Evolutionary conservation across 805 yeast genomes (phyloP), one percentile per base, ranked within the genome.

Genomic region (Allodekkera sacchari): DNA sequence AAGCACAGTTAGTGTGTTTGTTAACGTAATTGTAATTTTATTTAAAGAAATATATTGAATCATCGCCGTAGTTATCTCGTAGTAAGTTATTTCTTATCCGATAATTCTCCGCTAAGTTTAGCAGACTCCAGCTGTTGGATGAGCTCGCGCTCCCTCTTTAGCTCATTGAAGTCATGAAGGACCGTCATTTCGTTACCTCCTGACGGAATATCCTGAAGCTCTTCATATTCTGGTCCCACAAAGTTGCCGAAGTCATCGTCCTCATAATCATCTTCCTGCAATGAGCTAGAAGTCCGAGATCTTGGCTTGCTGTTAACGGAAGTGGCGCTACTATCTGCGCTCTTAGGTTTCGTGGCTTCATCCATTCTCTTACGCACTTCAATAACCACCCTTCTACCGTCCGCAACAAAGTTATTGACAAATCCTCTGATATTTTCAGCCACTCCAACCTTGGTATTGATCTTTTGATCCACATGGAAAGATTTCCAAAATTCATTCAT

Each of bases 281-380:
- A 33, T 11, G 53, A 47, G 21, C 41, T 36, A 19, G 43, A 19
- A 2, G 52, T 42, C 23, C 41, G 42, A 6, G 52, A 34, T 31
- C 52, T 35, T 14, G 12, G 14, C 12, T 20, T 18, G 8, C 17
- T 18, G 4, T 9, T 13, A 11, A 31, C 22, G 7, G 16, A 18
- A 5, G 28, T 25, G 7, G 35, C 27, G 17, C 25, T 29, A 15
- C 21, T 22, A 21, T 10, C 22, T 29, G 13, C 16, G 20, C 22
- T 10, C 9, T 19, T 23, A 9, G 27, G 41, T 12, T 57, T 48
- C 3, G 81, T 71, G 7, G 71, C 76, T 11, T 79, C 74, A 52
- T 87, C 95, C 70, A 85, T 87, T 41, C 95, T 77, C 43, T 81
- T 77, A 42, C 89, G 76, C 4, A 92, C 94, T 49, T 85, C 88